Base-by-base conservation (phyloP, 2,329 filamentous ascomycete genomes). In the Fusarium protoensiforme region DNA sequence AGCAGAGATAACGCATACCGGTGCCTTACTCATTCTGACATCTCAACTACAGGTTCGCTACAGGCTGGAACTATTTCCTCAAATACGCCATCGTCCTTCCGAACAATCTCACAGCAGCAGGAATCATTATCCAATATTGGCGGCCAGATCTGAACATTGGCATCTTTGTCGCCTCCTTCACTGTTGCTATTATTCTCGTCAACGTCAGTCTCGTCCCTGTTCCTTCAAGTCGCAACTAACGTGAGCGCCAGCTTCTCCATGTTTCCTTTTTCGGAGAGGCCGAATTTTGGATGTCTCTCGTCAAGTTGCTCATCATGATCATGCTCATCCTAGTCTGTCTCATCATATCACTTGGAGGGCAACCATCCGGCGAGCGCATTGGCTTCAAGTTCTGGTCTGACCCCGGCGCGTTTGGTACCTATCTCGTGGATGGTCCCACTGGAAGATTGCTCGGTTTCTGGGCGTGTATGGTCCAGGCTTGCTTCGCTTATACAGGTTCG, bases 261-360 rank as follows among this genome's bases (percentile, higher is more conserved):
- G 83, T 87, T 27, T 76, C 75, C 8, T 81, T 82, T 59, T 86
- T 85, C 54, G 84, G 85, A 56, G 85, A 87, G 71, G 82, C 84
- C 8, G 85, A 87, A 64, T 87, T 87, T 64, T 84, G 84, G 81
- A 83, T 88, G 67, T 83, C 83, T 1, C 80, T 81, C 8, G 73
- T 84, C 74, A 87, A 88, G 69, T 80, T 86, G 5, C 68, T 87
- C 3, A 82, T 85, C 54, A 84, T 87, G 63, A 67, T 82, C 9
- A 81, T 79, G 33, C 75, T 85, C 16, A 82, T 85, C 31, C 31
- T 73, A 7, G 31, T 36, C 14, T 48, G 29, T 6, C 31, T 73
- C 6, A 73, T 84, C 56, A 75, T 84, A 24, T 78, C 83, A 14
- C 76, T 85, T 6, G 84, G 84, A 43, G 84, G 83, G 22, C 80